These are phyloP conservation scores for Tetrapisispora arboricola DNA, from an alignment of 805 yeast species.

Conservation along the genomic window DNA sequence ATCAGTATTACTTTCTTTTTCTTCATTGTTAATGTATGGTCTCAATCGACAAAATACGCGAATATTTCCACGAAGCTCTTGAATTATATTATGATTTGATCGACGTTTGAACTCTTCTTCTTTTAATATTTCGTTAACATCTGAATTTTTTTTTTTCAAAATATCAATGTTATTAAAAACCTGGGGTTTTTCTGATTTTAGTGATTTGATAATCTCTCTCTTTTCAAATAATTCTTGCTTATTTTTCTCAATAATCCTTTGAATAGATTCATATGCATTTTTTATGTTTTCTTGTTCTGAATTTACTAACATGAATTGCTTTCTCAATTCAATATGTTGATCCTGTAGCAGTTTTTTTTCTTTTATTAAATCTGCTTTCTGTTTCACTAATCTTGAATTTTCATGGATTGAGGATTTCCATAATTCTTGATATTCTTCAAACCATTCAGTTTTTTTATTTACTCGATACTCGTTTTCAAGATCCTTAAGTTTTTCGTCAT, in stretches of 20 bases:
- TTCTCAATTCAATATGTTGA: no score
- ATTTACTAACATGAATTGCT: no score
- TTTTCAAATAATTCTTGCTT: no score
- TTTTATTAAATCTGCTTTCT: conserved; percentile 13
- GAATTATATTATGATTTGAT: conserved; percentile 58
- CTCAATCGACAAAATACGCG: conserved; percentile 82
- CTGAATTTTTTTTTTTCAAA: conserved; percentile 7
- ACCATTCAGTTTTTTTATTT: conserved; percentile 17
- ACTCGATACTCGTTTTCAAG: conserved; percentile 10
- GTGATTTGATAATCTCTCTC: no score
- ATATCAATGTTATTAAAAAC: not conserved
- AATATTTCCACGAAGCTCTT: conserved; percentile 84
- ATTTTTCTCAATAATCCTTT: no score
- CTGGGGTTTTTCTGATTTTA: no score
- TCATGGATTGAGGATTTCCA: conserved; percentile 24
- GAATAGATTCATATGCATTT: not conserved
- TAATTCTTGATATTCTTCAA: conserved; percentile 16
- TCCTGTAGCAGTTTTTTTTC: conserved; percentile 4
- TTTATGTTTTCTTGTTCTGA: not conserved
- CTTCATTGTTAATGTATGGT: conserved; percentile 34
- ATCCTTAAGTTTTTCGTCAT: conserved; percentile 13
- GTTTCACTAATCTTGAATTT: conserved; percentile 16
- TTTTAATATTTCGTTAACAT: conserved; percentile 31
- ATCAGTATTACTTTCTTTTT: conserved; percentile 5
- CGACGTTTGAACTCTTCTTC: conserved; percentile 47